Base-by-base conservation (phyloP, 768 basidiomycete species). In the Sarcodon aspratus region DNA sequence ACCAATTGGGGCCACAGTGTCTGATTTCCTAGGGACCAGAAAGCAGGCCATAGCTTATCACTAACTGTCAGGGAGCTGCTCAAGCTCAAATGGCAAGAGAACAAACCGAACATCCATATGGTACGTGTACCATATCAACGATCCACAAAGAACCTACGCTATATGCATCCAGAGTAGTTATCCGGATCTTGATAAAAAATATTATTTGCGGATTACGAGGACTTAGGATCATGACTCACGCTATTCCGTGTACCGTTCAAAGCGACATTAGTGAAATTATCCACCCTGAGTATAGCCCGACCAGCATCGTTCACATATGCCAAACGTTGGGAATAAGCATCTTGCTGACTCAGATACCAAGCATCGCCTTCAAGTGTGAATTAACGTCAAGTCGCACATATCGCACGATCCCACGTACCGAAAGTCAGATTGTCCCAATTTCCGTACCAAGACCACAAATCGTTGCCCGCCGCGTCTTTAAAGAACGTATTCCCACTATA, bases 281-380 rank as follows among this genome's bases (percentile, higher is more conserved):
- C 84, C 9, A 87, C 84, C 57, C 71, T 78, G 45, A 88, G 65
- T 50, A 88, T 69, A 5, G 76, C 79, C 48, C 80, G 77, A 10
- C 80, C 76, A 3, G 68, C 68, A 33, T 53, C 54, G 49, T 81
- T 78, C 54, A 81, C 58, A 54, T 71, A 82, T 5, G 76, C 75
- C 15, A 86, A 66, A 0, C 66, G 56, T 52, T 73, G 66, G 13
- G 65, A 59, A 7, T 61, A 57, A 1, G 78, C 79, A 17, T 66
- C 64, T 7, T 63, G 60, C 46, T 63, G 57, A 52, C 70, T 69
- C 7, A 76, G 65, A 65, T 71, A 83, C 21, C 73, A 73, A 13
- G 75, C 78, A 54, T 82, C 79, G 38, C 80, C 81, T 78, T 52
- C 1, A 55, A 45, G 6, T 32, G 32, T 35, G n/a, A 21, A 21